These are phyloP conservation scores for Fusarium haematococcum DNA, from an alignment of 2,329 filamentous ascomycete species.

Conservation along the genomic window DNA sequence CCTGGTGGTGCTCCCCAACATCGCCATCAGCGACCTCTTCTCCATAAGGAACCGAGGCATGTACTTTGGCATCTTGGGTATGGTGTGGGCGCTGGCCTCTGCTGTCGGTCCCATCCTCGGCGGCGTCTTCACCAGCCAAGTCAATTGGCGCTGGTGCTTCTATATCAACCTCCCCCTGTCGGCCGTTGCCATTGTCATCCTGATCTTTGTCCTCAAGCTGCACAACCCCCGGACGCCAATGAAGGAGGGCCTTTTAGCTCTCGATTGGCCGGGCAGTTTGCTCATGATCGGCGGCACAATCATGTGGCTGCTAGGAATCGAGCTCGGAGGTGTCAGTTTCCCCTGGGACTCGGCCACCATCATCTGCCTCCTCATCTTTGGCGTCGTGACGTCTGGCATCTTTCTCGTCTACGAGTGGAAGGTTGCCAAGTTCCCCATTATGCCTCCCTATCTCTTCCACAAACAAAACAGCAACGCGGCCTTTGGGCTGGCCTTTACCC, in stretches of 20 bases:
- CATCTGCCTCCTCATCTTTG: constrained; percentile 83
- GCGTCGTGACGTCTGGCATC: constrained; percentile 69
- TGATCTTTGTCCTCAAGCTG: constrained; percentile 74
- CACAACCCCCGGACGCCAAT: constrained; percentile 76
- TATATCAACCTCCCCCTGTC: constrained; percentile 71
- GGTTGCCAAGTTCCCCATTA: constrained; percentile 80
- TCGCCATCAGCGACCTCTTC: constrained; percentile 68
- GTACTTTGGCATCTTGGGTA: constrained; percentile 65
- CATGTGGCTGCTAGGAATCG: constrained; percentile 87
- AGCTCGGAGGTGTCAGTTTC: constrained; percentile 81
- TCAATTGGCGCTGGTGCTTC: constrained; percentile 78
- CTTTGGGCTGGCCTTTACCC: constrained; percentile 75
- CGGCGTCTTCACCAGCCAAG: constrained; percentile 73
- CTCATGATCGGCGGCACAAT: constrained; percentile 81
- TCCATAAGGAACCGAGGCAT: constrained; percentile 63
- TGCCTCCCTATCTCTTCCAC: constrained; percentile 79
- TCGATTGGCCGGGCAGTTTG: constrained; percentile 68
- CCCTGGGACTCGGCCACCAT: constrained; percentile 83
- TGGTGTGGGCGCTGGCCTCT: constrained; percentile 73
- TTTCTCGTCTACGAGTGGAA: constrained; percentile 82
- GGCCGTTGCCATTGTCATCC: constrained; percentile 59
- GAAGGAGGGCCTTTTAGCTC: constrained; percentile 70
- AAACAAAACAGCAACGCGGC: constrained; percentile 73
- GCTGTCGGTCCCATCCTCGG: constrained; percentile 75
- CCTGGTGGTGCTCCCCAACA: constrained; percentile 70